These are phyloP conservation scores for Aegilops bicornis DNA, from an alignment of 176 grass and related monocot species.

Conservation along the genomic window DNA sequence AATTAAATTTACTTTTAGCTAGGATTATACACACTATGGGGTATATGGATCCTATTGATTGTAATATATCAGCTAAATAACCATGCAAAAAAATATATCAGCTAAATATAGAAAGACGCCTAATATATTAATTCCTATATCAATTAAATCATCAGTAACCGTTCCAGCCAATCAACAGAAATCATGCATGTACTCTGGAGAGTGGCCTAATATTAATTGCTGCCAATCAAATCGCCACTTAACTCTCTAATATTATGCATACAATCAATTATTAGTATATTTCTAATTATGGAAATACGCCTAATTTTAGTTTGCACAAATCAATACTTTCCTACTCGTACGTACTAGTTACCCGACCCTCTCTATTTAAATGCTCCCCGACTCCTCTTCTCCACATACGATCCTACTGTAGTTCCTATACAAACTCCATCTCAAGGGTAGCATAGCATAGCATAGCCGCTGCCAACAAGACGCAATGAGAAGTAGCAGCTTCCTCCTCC, in stretches of 20 bases:
- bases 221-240: neutral
- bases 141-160: too few species aligned
- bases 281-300: neutral
- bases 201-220: neutral
- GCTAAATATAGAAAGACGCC: too few species aligned
- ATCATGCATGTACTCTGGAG: too few species aligned
- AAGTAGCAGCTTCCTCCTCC: neutral
- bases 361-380: neutral
- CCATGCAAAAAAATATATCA: too few species aligned
- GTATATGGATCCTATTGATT: too few species aligned
- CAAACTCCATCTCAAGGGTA: neutral
- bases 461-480: neutral
- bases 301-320: neutral
- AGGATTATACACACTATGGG: too few species aligned
- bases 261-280: neutral
- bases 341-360: neutral
- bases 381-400: neutral
- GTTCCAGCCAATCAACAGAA: too few species aligned
- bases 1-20: too few species aligned
- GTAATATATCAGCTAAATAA: too few species aligned
- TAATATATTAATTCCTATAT: too few species aligned
- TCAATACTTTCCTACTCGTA: neutral
- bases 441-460: neutral
- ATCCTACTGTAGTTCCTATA: neutral
- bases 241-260: neutral